Evolutionary conservation across 1,284 basidiomycete genomes (phyloP).

Genomic region (Mycena sp.): DNA sequence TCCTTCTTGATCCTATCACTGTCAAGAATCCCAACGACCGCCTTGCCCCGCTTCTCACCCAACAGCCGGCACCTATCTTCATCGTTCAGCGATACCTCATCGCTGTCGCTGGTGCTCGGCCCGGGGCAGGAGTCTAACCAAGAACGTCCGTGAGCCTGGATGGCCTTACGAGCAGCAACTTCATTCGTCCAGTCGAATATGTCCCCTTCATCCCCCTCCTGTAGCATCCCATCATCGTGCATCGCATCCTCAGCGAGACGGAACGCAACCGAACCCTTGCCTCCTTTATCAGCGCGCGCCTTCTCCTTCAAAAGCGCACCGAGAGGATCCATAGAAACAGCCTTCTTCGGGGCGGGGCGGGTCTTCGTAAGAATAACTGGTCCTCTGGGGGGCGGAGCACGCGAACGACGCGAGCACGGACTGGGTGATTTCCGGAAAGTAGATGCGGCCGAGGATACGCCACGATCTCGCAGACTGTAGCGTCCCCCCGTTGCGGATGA

Average conservation of each 20-base stretch:
- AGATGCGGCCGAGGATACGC: slow-evolving; percentile 8
- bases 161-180: slow-evolving; percentile 47
- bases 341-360: slow-evolving; percentile 36
- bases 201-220: slow-evolving; percentile 44
- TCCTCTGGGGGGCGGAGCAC: slow-evolving; percentile 8
- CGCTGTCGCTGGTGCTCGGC: slow-evolving; percentile 38
- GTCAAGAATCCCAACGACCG: slow-evolving; percentile 48
- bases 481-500: slow-evolving; percentile 6
- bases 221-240: slow-evolving; percentile 42
- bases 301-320: slow-evolving; percentile 64
- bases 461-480: slow-evolving; percentile 30
- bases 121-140: slow-evolving; percentile 37
- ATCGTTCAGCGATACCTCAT: slow-evolving; percentile 44
- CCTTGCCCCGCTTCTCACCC: slow-evolving; percentile 52
- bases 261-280: slow-evolving; percentile 53
- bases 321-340: slow-evolving; percentile 54
- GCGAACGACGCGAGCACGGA: slow-evolving; percentile 14
- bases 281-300: slow-evolving; percentile 51
- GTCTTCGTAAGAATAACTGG: neutral
- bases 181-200: slow-evolving; percentile 46
- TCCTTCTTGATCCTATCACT: slow-evolving; percentile 41
- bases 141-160: slow-evolving; percentile 36
- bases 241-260: slow-evolving; percentile 54
- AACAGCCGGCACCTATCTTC: slow-evolving; percentile 50
- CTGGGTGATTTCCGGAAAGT: slow-evolving; percentile 20